Percentiles rank a stretch among this genome's conserved stretches.
Evolutionary conservation across 805 yeast genomes (phyloP).

Genomic region (Candida argentea): DNA sequence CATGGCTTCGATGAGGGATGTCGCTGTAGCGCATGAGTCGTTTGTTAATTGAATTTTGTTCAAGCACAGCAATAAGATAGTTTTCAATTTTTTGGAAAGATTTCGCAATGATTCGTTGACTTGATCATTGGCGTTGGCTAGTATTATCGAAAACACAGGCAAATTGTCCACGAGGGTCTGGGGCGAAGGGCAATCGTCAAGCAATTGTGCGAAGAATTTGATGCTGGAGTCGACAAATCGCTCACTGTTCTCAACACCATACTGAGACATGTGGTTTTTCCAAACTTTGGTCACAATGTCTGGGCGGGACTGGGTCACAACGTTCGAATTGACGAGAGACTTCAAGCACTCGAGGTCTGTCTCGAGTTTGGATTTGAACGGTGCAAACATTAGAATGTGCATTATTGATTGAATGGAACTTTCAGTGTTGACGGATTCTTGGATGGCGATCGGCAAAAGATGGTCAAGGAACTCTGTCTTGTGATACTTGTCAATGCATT

Average conservation of each 20-base stretch:
- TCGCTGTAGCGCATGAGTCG: no score
- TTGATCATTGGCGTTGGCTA: not conserved
- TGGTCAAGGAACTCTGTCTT: slow-evolving; percentile 10
- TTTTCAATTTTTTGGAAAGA: not conserved
- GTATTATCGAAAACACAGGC: no score
- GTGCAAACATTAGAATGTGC: slow-evolving; percentile 39
- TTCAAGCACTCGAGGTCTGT: slow-evolving; percentile 24
- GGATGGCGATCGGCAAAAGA: no score
- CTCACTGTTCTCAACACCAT: slow-evolving; percentile 16
- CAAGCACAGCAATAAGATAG: no score
- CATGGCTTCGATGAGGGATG: no score
- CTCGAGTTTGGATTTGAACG: slow-evolving; percentile 46
- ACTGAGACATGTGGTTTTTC: slow-evolving; percentile 29
- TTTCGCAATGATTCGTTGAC: not conserved
- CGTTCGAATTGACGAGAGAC: no score
- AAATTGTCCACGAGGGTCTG: no score
- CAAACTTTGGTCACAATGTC: slow-evolving; percentile 23
- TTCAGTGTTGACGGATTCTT: slow-evolving; percentile 1
- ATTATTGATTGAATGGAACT: slow-evolving; percentile 15
- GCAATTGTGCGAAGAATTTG: slow-evolving; percentile 6
- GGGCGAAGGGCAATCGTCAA: no score
- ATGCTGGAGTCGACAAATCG: slow-evolving; percentile 11
- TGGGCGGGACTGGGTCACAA: no score
- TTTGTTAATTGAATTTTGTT: no score
- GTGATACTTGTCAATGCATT: slow-evolving; percentile 22